phyloP scores from a whole-genome alignment of 352 stramenopile species.

The Globisporangium nagaii region DNA sequence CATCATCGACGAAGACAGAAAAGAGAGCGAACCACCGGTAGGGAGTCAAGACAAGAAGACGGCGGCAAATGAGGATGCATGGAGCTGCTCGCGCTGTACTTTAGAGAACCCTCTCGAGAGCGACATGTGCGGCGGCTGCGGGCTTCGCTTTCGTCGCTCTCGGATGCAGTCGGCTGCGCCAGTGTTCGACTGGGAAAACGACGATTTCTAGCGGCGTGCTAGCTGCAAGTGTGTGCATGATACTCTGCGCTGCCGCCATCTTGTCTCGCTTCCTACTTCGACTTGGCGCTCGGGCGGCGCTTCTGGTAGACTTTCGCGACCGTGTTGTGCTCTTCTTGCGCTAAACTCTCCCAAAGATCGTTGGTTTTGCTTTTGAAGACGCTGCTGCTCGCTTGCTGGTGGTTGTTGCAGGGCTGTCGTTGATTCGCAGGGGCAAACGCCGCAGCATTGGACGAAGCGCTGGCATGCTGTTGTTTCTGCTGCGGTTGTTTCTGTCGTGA shows the following conservation, averaged over 20 bases:
- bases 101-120: conserved; percentile 58
- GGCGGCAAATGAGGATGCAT: conserved; percentile 18
- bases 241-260: background rate
- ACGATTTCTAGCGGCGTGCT: conserved; percentile 48
- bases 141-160: conserved; percentile 59
- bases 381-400: background rate
- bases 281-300: conserved; percentile 2
- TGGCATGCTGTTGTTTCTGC: conserved; percentile 4
- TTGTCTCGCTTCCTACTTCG: background rate
- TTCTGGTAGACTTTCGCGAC: conserved; percentile 11
- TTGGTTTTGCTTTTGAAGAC: conserved; percentile 10
- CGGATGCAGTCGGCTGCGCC: conserved; percentile 26
- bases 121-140: conserved; percentile 61
- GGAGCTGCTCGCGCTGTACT: conserved; percentile 76
- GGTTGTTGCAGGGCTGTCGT: background rate
- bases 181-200: conserved; percentile 43
- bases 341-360: conserved; percentile 12
- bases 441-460: background rate
- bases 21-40: conserved; percentile 29
- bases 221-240: conserved; percentile 8
- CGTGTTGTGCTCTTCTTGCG: conserved; percentile 15
- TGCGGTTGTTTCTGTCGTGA: background rate
- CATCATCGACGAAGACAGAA: conserved; percentile 37
- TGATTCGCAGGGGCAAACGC: background rate
- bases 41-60: conserved; percentile 8